Evolutionary conservation across 768 basidiomycete species (phyloP).

Genomic region (Sistotremastrum niveocremeum): DNA sequence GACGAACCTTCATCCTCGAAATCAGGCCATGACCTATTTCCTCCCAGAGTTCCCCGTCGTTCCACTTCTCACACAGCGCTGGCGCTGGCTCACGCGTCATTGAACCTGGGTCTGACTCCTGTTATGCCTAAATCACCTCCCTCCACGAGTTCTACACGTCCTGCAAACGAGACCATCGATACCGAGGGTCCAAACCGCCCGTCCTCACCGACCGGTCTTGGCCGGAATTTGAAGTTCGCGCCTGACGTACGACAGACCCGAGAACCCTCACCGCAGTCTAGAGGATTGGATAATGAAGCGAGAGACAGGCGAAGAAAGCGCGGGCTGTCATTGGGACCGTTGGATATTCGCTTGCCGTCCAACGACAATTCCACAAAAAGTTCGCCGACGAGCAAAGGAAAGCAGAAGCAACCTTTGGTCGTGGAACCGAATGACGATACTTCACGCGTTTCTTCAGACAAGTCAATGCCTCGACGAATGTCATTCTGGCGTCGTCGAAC

Average conservation of each 20-base stretch:
- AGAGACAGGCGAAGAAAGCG: slow-evolving; percentile 13
- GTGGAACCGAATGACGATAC: no score
- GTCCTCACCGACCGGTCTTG: no score
- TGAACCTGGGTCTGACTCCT: slow-evolving; percentile 47
- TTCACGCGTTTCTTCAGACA: slow-evolving; percentile 6
- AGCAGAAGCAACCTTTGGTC: no score
- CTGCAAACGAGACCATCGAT: slow-evolving; percentile 33
- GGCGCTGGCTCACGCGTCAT: slow-evolving; percentile 36
- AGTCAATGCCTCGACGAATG: slow-evolving; percentile 5
- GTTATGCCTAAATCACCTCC: slow-evolving; percentile 30
- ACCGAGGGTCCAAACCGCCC: no score
- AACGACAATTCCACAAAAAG: no score
- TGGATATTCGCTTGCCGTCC: no score
- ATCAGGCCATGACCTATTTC: slow-evolving; percentile 4
- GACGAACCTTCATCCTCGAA: slow-evolving; percentile 8
- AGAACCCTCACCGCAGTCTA: no score
- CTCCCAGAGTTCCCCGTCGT: slow-evolving; percentile 11
- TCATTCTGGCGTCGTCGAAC: slow-evolving; percentile 14
- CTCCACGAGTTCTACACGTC: slow-evolving; percentile 24
- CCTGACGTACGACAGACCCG: no score
- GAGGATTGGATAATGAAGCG: no score
- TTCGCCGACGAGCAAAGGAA: no score
- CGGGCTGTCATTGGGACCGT: slow-evolving; percentile 38
- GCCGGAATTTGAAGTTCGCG: no score
- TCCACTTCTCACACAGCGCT: slow-evolving; percentile 41